A percentile compares a stretch with the other conserved stretches of the same genome.
Evolutionary conservation across 441 rosid species (phyloP).

Genomic region (Brassica hybrid): DNA sequence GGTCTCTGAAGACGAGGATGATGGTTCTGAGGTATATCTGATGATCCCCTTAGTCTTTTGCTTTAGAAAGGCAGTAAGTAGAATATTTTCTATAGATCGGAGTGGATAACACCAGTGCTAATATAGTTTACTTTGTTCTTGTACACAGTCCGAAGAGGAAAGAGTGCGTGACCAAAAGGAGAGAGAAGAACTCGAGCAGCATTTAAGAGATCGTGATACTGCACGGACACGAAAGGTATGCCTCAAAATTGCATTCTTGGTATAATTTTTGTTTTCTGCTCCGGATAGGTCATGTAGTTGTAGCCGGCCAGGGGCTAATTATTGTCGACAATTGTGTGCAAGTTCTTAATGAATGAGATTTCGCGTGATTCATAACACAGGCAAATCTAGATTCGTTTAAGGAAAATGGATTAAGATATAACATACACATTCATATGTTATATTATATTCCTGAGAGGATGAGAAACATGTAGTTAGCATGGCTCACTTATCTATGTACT

Average conservation of each 20-base stretch:
- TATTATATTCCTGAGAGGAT: neutral
- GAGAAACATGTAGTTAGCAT: conserved; percentile 15
- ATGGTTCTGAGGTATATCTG: conserved; percentile 81
- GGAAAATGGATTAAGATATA: conserved; percentile 10
- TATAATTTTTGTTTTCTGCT: conserved; percentile 14
- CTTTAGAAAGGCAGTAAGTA: conserved; percentile 7
- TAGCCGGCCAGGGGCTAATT: conserved; percentile 13
- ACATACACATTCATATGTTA: conserved; percentile 17
- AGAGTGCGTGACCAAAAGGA: conserved; percentile 89
- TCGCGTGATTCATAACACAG: neutral
- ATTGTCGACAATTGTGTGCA: conserved; percentile 2
- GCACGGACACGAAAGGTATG: conserved; percentile 82
- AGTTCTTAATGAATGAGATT: conserved; percentile 15
- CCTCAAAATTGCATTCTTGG: conserved; percentile 26
- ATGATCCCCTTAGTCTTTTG: conserved; percentile 1
- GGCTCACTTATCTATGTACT: conserved; percentile 16
- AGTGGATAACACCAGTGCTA: conserved; percentile 1
- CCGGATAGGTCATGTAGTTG: conserved; percentile 5
- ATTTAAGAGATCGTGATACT: conserved; percentile 88
- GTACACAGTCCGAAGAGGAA: conserved; percentile 91
- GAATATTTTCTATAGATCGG: conserved; percentile 6
- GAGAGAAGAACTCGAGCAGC: conserved; percentile 84
- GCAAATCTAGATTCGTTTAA: conserved; percentile 14
- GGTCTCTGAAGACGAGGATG: conserved; percentile 61
- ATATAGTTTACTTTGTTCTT: conserved; percentile 28